These are phyloP conservation scores for Ogataea hybrid DNA, from an alignment of 1,139 yeast genomes.

Conservation along the genomic window DNA sequence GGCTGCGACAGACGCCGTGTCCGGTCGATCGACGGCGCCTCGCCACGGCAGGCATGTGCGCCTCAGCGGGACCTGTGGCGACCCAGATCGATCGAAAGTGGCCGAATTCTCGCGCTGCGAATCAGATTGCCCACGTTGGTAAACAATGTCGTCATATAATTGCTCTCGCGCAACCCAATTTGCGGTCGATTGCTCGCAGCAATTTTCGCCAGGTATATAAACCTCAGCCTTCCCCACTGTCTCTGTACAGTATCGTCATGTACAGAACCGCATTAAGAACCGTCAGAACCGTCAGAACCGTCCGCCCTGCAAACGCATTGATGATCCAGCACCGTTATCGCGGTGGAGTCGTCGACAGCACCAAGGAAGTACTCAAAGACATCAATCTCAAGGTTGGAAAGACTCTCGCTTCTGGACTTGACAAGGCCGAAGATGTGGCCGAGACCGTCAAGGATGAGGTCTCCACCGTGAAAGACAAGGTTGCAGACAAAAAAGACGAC, in stretches of 20 bases:
- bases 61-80: neutral
- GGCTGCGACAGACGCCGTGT: no score
- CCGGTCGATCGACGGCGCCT: no score
- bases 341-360: constrained; percentile 24
- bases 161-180: constrained; percentile 1
- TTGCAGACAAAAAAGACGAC: constrained; percentile 11
- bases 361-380: constrained; percentile 30
- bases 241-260: neutral
- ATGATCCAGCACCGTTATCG: constrained; percentile 8
- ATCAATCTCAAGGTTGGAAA: constrained; percentile 32
- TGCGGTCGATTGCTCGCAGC: constrained; percentile 6
- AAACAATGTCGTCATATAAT: neutral
- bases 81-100: neutral
- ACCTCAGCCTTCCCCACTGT: neutral
- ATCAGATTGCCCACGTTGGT: neutral
- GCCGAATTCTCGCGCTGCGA: neutral
- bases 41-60: no score
- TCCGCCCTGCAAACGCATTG: neutral
- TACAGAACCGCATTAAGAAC: constrained; percentile 6
- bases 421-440: constrained; percentile 27
- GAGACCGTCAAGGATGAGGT: constrained; percentile 16
- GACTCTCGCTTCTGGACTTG: constrained; percentile 30
- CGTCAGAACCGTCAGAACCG: constrained; percentile 1
- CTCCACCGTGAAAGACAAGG: constrained; percentile 6
- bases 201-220: constrained; percentile 3